These are phyloP conservation scores for Microbotryum violaceum DNA, from an alignment of 1,284 basidiomycete species.

Conservation along the genomic window DNA sequence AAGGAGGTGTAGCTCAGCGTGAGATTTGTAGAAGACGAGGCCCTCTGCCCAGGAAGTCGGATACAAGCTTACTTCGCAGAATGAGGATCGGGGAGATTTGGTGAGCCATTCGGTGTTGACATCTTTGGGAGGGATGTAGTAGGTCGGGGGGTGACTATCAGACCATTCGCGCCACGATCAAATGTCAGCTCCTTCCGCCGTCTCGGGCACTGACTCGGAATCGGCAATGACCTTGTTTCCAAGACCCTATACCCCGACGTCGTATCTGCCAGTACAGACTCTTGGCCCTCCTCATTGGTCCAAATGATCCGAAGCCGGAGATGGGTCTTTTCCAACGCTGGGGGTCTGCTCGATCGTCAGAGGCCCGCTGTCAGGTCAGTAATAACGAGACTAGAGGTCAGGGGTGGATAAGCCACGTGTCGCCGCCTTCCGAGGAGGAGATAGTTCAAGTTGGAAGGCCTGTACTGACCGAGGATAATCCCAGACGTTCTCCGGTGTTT, in stretches of 20 bases:
- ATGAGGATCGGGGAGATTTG: constrained; percentile 32
- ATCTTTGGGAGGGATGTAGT: constrained; percentile 37
- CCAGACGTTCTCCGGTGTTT: constrained; percentile 38
- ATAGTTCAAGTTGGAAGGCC: neutral
- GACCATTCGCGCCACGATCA: too few species aligned
- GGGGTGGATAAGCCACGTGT: neutral
- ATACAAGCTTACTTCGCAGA: constrained; percentile 37
- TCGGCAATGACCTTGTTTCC: constrained; percentile 37
- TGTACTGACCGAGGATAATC: constrained; percentile 37
- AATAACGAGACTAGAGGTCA: too few species aligned
- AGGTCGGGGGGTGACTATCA: constrained; percentile 40
- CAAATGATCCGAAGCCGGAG: constrained; percentile 37
- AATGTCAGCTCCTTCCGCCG: neutral
- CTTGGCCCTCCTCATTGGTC: constrained; percentile 26
- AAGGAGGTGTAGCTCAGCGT: neutral
- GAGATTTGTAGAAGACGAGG: neutral
- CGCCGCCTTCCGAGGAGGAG: neutral
- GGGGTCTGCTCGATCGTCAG: constrained; percentile 25
- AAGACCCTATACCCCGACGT: constrained; percentile 38
- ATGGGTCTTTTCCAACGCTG: constrained; percentile 36
- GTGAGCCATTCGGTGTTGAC: constrained; percentile 30
- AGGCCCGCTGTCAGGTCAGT: neutral
- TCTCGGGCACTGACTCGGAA: neutral
- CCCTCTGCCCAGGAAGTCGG: too few species aligned
- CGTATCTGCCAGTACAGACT: constrained; percentile 38